phyloP scores from a whole-genome alignment of 2,329 filamentous ascomycete species.

The Rutstroemia sydowiana region DNA sequence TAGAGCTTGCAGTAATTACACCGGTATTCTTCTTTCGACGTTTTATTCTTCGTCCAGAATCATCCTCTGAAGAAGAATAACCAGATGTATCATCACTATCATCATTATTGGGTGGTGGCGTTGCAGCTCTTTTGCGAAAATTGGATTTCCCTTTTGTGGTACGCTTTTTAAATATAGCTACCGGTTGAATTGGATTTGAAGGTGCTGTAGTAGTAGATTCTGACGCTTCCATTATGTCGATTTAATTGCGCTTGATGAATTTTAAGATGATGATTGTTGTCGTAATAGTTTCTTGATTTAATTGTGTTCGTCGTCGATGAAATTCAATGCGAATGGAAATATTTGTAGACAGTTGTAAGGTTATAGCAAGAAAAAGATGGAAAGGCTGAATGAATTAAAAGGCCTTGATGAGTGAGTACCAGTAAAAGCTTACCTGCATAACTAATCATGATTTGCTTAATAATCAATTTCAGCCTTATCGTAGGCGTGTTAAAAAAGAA shows the following conservation, averaged over 20 bases:
- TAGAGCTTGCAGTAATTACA: conserved; percentile 58
- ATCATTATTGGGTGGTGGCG: conserved; percentile 63
- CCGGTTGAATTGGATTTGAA: conserved; percentile 19
- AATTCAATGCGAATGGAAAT: too few species aligned
- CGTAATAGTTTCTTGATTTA: too few species aligned
- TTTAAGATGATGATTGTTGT: not conserved
- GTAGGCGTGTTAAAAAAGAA: too few species aligned
- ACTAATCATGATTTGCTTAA: too few species aligned
- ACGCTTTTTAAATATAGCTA: conserved; percentile 80
- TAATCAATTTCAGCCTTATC: too few species aligned
- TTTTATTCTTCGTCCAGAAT: conserved; percentile 71
- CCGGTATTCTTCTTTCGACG: conserved; percentile 63
- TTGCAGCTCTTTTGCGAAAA: conserved; percentile 71
- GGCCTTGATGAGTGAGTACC: too few species aligned
- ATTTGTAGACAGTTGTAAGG: too few species aligned
- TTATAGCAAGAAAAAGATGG: too few species aligned
- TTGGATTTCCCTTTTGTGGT: conserved; percentile 68
- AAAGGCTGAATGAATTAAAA: too few species aligned
- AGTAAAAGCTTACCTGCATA: too few species aligned
- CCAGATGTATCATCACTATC: conserved; percentile 42
- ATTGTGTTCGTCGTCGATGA: too few species aligned
- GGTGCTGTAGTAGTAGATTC: not conserved
- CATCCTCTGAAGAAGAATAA: conserved; percentile 69
- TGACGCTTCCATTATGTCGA: conserved; percentile 5
- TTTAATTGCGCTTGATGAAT: not conserved